These are phyloP conservation scores for Nannochloris sp. DNA, from an alignment of 139 green algal species.

Conservation along the genomic window DNA sequence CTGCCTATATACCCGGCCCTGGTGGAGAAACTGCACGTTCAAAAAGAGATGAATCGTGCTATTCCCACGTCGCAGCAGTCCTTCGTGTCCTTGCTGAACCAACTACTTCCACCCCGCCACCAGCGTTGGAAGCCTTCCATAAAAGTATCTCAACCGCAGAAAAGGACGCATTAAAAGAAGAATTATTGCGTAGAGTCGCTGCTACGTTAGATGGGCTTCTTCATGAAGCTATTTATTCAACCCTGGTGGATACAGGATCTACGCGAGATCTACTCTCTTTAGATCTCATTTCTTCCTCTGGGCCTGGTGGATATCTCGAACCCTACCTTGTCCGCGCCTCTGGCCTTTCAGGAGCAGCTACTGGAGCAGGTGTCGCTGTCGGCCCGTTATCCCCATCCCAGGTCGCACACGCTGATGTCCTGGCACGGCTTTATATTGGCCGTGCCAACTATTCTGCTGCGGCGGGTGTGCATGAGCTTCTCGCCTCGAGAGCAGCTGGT, in stretches of 20 bases:
- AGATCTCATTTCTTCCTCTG: constrained; percentile 17
- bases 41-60: constrained; percentile 39
- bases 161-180: constrained; percentile 8
- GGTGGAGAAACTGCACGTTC: constrained; percentile 30
- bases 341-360: constrained; percentile 26
- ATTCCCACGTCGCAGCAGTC: constrained; percentile 39
- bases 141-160: constrained; percentile 25
- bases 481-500: constrained; percentile 43
- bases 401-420: constrained; percentile 33
- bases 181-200: constrained; percentile 18
- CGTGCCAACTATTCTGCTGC: constrained; percentile 19
- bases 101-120: constrained; percentile 2
- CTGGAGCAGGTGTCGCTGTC: constrained; percentile 3
- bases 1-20: constrained; percentile 31
- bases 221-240: constrained; percentile 45
- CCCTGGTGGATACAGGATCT: constrained; percentile 34
- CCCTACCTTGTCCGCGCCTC: constrained; percentile 40
- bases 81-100: constrained; percentile 33
- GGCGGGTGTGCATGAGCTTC: constrained; percentile 42
- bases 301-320: too few species aligned
- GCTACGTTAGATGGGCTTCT: constrained; percentile 37
- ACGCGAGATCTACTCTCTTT: constrained; percentile 32
- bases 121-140: constrained; percentile 20
- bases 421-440: constrained; percentile 53
- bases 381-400: constrained; percentile 21